Evolutionary conservation across 345 rosid species (phyloP), one percentile per base, ranked within the genome.

Genomic region (Sonneratia alba): DNA sequence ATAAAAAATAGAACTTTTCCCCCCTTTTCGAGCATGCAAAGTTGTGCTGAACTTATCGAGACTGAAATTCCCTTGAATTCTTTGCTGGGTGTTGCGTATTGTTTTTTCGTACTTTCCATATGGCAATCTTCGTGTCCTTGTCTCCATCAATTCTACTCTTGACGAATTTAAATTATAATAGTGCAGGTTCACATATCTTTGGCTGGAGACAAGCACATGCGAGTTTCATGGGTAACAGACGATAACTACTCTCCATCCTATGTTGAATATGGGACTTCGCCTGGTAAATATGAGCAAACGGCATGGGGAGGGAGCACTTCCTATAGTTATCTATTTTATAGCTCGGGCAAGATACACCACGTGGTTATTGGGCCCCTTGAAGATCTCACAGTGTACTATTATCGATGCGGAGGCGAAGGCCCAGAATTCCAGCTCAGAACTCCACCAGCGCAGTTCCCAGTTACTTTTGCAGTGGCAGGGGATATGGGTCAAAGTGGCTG

Each of bases 401-500:
- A 92, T 74, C 83, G 83, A 49, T 92, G 99, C 62, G 90, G 99
- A 37, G 91, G 89, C 70, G 85, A 73, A 76, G 98, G 91, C 72
- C 84, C 92, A 7, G 98, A 95, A 82, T 86, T 89, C 77, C 90
- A 95, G 83, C 79, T 95, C 45, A 95, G 86, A 83, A 90, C 94
- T 69, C 96, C 98, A 48, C 99, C 92, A 0, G 82, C 84, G 65
- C 79, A 82, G 75, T 79, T 92, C 74, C 99, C 99, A 0, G 71
- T 95, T 75, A 86, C 92, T 53, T 95, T 95, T 51, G 90, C 98
- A 2, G 94, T 95, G 72, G 98, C 91, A 22, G 98, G 94, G 68
- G 99, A 95, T 88, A 84, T 95, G 74, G 97, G 99, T 15, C 99
- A 92, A 82, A 87, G 96, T 59, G 98, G 90, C 63, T 95, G 98